phyloP scores from a whole-genome alignment of 2,329 filamentous ascomycete genomes.

The Neophaeococcomyces mojaviensis region DNA sequence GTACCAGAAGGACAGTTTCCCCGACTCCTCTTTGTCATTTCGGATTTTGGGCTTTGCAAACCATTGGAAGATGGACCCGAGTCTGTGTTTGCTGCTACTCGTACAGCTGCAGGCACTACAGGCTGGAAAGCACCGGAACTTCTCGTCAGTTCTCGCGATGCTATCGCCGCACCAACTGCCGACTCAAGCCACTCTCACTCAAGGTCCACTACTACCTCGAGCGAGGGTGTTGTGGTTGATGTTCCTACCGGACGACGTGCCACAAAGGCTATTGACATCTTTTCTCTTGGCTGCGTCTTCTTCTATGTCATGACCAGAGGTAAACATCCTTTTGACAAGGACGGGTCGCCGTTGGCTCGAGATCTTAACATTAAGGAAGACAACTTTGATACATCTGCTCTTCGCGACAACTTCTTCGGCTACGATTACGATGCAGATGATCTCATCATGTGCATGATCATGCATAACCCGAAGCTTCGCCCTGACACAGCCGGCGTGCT shows the following conservation, averaged over 20 bases:
- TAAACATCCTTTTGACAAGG: slow-evolving; percentile 86
- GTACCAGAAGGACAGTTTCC: slow-evolving; percentile 29
- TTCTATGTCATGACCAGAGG: slow-evolving; percentile 96
- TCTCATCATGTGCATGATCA: slow-evolving; percentile 74
- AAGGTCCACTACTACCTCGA: slow-evolving; percentile 34
- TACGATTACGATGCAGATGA: slow-evolving; percentile 82
- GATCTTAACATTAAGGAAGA: slow-evolving; percentile 97
- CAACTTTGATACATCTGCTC: slow-evolving; percentile 61
- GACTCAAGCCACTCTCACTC: slow-evolving; percentile 10
- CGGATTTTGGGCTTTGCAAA: slow-evolving; percentile 96
- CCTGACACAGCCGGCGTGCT: slow-evolving; percentile 74
- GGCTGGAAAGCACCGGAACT: slow-evolving; percentile 96
- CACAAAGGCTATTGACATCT: slow-evolving; percentile 94
- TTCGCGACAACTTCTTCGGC: slow-evolving; percentile 61
- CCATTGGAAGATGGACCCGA: slow-evolving; percentile 83
- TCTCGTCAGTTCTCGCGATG: slow-evolving; percentile 53
- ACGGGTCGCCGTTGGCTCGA: slow-evolving; percentile 78
- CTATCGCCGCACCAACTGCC: slow-evolving; percentile 36
- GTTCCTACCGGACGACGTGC: slow-evolving; percentile 63
- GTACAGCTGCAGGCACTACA: slow-evolving; percentile 71
- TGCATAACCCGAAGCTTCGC: slow-evolving; percentile 54
- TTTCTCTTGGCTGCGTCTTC: slow-evolving; percentile 94
- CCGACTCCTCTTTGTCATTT: slow-evolving; percentile 80
- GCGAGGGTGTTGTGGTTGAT: slow-evolving; percentile 47
- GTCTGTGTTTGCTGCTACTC: slow-evolving; percentile 81